These are phyloP conservation scores for Spencermartinsiella europaea DNA, from an alignment of 805 yeast species.

Conservation along the genomic window DNA sequence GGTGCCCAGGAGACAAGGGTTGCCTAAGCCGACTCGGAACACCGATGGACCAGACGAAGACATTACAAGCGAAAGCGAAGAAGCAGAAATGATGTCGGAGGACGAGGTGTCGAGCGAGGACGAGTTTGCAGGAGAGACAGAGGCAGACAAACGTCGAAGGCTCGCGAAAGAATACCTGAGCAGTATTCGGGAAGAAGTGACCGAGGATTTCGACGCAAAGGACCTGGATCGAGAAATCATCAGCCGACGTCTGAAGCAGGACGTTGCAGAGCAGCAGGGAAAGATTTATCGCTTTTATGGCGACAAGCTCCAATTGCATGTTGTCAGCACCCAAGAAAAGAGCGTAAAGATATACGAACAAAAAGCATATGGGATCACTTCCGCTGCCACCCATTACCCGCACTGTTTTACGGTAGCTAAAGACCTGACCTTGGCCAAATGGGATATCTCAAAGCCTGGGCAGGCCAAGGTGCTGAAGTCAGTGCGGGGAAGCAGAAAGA, in stretches of 20 bases:
- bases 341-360: slow-evolving; percentile 11
- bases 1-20: slow-evolving; percentile 3
- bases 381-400: slow-evolving; percentile 52
- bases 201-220: slow-evolving; percentile 68
- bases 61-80: slow-evolving; percentile 36
- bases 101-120: slow-evolving; percentile 63
- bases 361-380: slow-evolving; percentile 30
- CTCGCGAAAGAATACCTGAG: slow-evolving; percentile 89
- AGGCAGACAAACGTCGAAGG: slow-evolving; percentile 90
- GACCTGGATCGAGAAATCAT: slow-evolving; percentile 86
- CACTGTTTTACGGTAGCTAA: slow-evolving; percentile 76
- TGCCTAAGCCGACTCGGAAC: slow-evolving; percentile 18
- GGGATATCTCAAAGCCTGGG: slow-evolving; percentile 55
- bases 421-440: slow-evolving; percentile 73
- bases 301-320: slow-evolving; percentile 38
- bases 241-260: slow-evolving; percentile 72
- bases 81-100: slow-evolving; percentile 54
- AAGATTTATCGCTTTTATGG: slow-evolving; percentile 66
- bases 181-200: slow-evolving; percentile 56
- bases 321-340: slow-evolving; percentile 26
- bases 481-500: slow-evolving; percentile 42
- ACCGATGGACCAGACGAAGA: slow-evolving; percentile 36
- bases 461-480: slow-evolving; percentile 65
- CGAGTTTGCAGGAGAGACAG: slow-evolving; percentile 68
- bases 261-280: slow-evolving; percentile 88